Evolutionary conservation across 176 grass and related monocot species (phyloP), one percentile per base, ranked within the genome.

Genomic region (Aegilops sharonensis): DNA sequence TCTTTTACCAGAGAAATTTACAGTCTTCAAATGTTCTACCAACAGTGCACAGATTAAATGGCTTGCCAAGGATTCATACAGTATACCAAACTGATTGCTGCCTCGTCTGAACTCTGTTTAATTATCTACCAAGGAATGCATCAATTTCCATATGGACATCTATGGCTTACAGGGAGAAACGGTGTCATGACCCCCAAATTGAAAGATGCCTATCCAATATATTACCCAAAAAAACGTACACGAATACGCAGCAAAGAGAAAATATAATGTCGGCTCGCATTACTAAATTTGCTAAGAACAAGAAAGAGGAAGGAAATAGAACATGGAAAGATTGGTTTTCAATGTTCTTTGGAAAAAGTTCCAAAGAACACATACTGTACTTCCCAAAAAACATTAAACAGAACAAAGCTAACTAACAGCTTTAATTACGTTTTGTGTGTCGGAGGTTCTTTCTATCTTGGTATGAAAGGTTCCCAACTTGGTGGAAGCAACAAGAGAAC

Each of bases 1-100:
- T 57, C n/a, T 82, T 78, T 75, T 57, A 50, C 34, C 75, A 73
- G 39, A 72, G 77, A 78, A 64, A 70, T 45, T 68, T 21, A 79
- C 36, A 54, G 65, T 14, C 32, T 77, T 87, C 71, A 87, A 68
- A 87, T 70, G 30, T 71, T 56, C n/a, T 72, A 72, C 32, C 32
- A 45, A 70, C 40, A 65, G 62, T 62, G 50, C 25, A 50, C 67
- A 59, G 29, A 86, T 78, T 82, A 65, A 52, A 84, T 20, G n/a
- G 34, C 13, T 84, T 74, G 21, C 75, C 62, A 85, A 81, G n/a
- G 27, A 68, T 70, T 29, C 15, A 17, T 54, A 54, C 29, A 36
- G 18, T 80, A 54, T 14, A 76, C 76, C 15, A 18, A 84, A 63
- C 56, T 71, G 89, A 50, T 61, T 87, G 78, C 69, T 25, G 17